Evolutionary conservation across 352 stramenopile species (phyloP), one percentile per base, ranked within the genome.

Genomic region (Globisporangium carolinianum): DNA sequence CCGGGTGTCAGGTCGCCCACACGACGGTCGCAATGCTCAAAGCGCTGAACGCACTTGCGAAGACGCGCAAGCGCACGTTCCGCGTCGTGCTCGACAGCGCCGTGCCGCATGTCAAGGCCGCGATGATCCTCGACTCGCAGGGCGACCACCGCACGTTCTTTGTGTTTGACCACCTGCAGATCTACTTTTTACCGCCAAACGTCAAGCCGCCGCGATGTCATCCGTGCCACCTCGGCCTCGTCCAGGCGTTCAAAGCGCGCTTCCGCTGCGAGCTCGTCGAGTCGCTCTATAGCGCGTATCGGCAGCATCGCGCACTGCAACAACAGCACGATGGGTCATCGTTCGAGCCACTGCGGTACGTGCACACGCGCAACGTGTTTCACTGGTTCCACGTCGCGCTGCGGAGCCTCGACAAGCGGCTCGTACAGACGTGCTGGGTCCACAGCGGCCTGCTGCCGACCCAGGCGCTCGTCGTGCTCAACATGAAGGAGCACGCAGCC

Each of bases 101-200:
- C 10, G 81, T 91, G 53, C 83, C 83, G 14, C 83, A 94, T 55
- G 81, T 94, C 35, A 94, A 94, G 60, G 83, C 83, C 36, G 83
- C 81, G 8, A 91, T 94, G 77, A 87, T 94, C 58, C 59, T 94
- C 53, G 83, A 94, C 65, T 87, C 81, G 12, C 83, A 91, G 54
- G 83, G 83, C 53, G 83, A 94, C 67, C 83, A 91, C 60, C 83
- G 83, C 47, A 94, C 83, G 55, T 91, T 94, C 48, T 94, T 94
- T 56, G 71, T 90, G 43, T 94, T 81, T 62, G 83, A 94, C 58
- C 78, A 89, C 53, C 61, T 94, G 6, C 77, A 89, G 42, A 76
- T 94, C 38, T 85, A 81, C 69, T 91, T 94, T 55, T 66, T 91
- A 65, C 83, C 83, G 41, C 83, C 79, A 17, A 91, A 94, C 52